phyloP scores from a whole-genome alignment of 768 basidiomycete species.

The Termitomyces sp. region DNA sequence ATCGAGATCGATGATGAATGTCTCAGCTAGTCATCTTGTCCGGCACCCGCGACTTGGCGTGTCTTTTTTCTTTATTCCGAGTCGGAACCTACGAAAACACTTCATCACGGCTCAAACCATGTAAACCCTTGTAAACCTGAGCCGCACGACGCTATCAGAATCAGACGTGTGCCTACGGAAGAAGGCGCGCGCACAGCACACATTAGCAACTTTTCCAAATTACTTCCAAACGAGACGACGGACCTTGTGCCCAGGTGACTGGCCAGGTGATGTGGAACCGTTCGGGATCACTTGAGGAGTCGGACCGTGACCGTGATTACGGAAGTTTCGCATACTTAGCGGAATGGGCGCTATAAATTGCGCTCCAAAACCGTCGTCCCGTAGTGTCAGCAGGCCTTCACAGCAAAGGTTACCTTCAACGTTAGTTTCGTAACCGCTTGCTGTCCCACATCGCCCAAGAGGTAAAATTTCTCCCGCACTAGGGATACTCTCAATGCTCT shows the following conservation, averaged over 20 bases:
- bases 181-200: too few species aligned
- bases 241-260: not conserved
- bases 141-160: too few species aligned
- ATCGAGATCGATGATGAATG: not conserved
- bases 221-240: not conserved
- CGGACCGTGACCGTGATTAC: too few species aligned
- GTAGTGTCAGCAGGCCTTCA: slow-evolving; percentile 2
- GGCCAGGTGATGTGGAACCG: not conserved
- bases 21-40: too few species aligned
- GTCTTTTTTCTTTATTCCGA: not conserved
- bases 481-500: not conserved
- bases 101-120: too few species aligned
- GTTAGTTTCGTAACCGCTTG: not conserved
- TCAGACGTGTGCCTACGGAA: too few species aligned
- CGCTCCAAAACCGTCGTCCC: not conserved
- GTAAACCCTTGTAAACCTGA: too few species aligned
- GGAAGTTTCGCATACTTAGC: not conserved
- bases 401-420: too few species aligned
- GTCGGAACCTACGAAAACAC: too few species aligned
- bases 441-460: not conserved
- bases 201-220: not conserved
- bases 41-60: too few species aligned
- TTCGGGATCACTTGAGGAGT: not conserved
- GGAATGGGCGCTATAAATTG: not conserved
- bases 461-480: not conserved